Evolutionary conservation across 2,329 filamentous ascomycete species (phyloP).

Genomic region (Ceratocystis huliohia): DNA sequence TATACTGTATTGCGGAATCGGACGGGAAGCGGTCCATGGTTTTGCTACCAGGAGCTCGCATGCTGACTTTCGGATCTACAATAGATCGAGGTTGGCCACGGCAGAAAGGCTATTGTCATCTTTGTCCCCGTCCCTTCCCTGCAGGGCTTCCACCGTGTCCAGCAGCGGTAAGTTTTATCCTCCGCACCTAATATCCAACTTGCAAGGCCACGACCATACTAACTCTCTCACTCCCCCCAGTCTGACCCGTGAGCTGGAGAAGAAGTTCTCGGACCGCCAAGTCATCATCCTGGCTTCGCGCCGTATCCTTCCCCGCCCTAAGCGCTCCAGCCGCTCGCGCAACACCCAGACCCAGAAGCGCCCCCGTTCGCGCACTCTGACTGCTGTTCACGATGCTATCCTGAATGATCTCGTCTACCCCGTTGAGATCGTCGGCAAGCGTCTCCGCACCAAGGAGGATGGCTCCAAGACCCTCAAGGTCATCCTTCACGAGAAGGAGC

Average conservation of each 20-base stretch:
- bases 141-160: slow-evolving; percentile 96
- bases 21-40: slow-evolving; percentile 66
- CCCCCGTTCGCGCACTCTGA: slow-evolving; percentile 92
- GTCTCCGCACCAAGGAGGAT: slow-evolving; percentile 96
- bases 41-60: slow-evolving; percentile 57
- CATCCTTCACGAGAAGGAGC: slow-evolving; percentile 99
- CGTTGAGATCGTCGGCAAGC: slow-evolving; percentile 99
- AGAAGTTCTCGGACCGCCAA: slow-evolving; percentile 99
- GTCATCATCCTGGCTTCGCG: slow-evolving; percentile 97
- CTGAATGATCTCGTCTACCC: slow-evolving; percentile 97
- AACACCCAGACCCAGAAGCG: slow-evolving; percentile 98
- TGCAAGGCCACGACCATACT: slow-evolving; percentile 20
- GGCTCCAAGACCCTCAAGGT: slow-evolving; percentile 98
- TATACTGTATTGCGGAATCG: slow-evolving; percentile 41
- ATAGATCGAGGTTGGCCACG: slow-evolving; percentile 99
- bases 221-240: slow-evolving; percentile 36
- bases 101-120: slow-evolving; percentile 99
- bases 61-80: slow-evolving; percentile 56
- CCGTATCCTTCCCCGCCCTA: slow-evolving; percentile 96
- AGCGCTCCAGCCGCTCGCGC: slow-evolving; percentile 94
- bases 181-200: not conserved
- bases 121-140: slow-evolving; percentile 99
- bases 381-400: slow-evolving; percentile 97
- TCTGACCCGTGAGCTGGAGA: slow-evolving; percentile 99
- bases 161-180: slow-evolving; percentile 74